Evolutionary conservation across 2,329 filamentous ascomycete species (phyloP).

Genomic region (Ramichloridium luteum): DNA sequence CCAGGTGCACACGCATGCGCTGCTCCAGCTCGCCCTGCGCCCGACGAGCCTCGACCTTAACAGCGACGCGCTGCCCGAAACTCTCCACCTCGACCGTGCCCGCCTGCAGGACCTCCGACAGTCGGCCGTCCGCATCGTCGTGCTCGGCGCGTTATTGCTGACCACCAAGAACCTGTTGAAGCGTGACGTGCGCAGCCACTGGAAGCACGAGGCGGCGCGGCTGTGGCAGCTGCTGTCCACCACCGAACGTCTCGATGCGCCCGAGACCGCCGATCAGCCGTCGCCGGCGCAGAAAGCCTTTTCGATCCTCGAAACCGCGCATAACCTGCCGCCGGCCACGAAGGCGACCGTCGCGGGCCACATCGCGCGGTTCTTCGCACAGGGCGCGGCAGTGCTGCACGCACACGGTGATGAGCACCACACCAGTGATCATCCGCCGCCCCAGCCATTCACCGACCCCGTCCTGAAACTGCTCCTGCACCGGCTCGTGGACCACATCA

Average conservation of each 20-base stretch:
- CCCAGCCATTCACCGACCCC: conserved; percentile 41
- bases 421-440: too few species aligned
- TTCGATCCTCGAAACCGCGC: conserved; percentile 37
- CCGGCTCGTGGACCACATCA: conserved; percentile 54
- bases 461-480: conserved; percentile 57
- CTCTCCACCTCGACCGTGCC: conserved; percentile 54
- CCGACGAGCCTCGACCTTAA: conserved; percentile 39
- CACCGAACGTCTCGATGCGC: conserved; percentile 41
- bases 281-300: conserved; percentile 31
- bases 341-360: conserved; percentile 32
- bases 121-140: conserved; percentile 53
- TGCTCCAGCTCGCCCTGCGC: conserved; percentile 63
- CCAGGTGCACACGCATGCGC: conserved; percentile 62
- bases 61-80: conserved; percentile 52
- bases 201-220: conserved; percentile 63
- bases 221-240: conserved; percentile 55
- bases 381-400: conserved; percentile 29
- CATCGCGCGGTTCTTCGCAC: conserved; percentile 39
- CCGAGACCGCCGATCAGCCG: conserved; percentile 15
- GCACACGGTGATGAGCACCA: too few species aligned
- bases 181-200: conserved; percentile 63
- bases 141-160: conserved; percentile 60
- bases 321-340: conserved; percentile 37
- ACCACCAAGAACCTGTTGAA: conserved; percentile 77
- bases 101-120: conserved; percentile 48